Evolutionary conservation across 176 grass and related monocot species (phyloP), one percentile per base, ranked within the genome.

Genomic region (Poa pratensis): DNA sequence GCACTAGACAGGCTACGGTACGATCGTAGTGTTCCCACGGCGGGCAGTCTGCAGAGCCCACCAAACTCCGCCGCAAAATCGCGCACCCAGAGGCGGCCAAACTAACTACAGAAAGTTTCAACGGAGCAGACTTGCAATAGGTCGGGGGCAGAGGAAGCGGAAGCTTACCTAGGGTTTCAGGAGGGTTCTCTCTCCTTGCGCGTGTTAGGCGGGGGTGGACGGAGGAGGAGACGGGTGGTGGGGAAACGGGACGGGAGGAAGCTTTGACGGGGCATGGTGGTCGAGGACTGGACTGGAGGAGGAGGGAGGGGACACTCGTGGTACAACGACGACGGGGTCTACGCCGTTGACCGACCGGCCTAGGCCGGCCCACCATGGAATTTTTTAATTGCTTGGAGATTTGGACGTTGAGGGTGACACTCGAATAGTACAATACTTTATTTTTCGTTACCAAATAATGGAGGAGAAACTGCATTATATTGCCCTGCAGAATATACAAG

Each of bases 201-300:
- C 17, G 17, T 45, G 15, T 63, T 62, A 53, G 42, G 73, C 64
- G 64, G 73, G 52, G 49, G 49, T 17, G 61, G 19, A n/a, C 60
- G n/a, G 28, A 37, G 79, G 73, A 55, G 83, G 46, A 24, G 86
- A 82, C 53, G n/a, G 53, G 75, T 27, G 64, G 81, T 75, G 72
- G 72, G 45, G 18, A 4, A 6, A 13, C 9, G 43, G 10, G 43
- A 42, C 5, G 48, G 61, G 42, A 63, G 7, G 85, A 74, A 63
- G 46, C 69, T 48, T 75, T 87, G 80, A 50, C 73, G 15, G 39
- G 76, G 55, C 86, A 82, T 87, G 39, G 42, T 26, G 48, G 18
- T 49, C 32, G 85, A 54, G 20, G 76, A 74, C 45, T 75, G 71
- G 71, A 75, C 27, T 16, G 62, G 27, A 30, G 76, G 55, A 61